These are phyloP conservation scores for Saussurea involucrata DNA, from an alignment of 129 eudicot genomes.

Conservation along the genomic window DNA sequence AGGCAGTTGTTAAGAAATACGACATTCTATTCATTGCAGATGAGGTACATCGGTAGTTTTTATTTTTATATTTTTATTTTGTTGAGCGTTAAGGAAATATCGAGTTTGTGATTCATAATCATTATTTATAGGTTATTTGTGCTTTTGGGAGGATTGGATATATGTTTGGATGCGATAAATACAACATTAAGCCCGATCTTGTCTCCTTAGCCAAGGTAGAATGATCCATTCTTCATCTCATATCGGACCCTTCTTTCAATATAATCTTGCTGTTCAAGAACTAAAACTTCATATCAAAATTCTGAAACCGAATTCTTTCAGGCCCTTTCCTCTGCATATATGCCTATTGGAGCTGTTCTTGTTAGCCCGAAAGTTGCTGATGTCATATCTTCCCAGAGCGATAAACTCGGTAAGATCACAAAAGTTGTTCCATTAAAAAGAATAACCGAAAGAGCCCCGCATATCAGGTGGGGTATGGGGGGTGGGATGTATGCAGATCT, in stretches of 20 bases:
- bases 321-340: constrained; percentile 93
- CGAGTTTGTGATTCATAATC: not conserved
- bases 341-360: constrained; percentile 97
- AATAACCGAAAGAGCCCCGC: not conserved
- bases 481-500: not conserved
- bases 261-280: not conserved
- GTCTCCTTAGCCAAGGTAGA: constrained; percentile 87
- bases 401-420: constrained; percentile 65
- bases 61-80: not conserved
- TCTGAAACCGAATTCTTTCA: constrained; percentile 13
- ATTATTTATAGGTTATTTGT: constrained; percentile 57
- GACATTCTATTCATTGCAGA: constrained; percentile 91
- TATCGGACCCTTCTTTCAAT: not conserved
- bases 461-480: not conserved
- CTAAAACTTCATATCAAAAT: not conserved
- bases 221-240: not conserved
- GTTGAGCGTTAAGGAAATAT: not conserved
- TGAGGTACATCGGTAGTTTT: constrained; percentile 47
- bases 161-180: constrained; percentile 91
- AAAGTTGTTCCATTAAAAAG: not conserved
- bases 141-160: constrained; percentile 94
- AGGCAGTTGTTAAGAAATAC: constrained; percentile 77
- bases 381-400: constrained; percentile 83
- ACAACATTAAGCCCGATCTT: constrained; percentile 91
- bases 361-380: constrained; percentile 75